Base-by-base conservation (phyloP, 2,329 filamentous ascomycete species). In the Fusarium ramigenum region DNA sequence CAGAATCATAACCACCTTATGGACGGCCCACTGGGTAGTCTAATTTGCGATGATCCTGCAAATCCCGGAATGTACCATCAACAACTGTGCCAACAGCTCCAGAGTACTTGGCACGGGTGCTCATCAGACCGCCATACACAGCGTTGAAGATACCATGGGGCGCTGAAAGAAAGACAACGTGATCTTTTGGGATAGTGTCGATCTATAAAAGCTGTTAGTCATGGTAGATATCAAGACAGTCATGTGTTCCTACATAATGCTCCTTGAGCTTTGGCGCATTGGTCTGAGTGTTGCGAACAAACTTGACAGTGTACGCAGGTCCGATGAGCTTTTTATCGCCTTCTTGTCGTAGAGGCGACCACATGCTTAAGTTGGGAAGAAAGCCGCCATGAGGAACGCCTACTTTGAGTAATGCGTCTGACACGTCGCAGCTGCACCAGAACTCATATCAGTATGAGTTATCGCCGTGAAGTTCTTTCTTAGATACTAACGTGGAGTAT, bases 71-170 rank as follows among this genome's bases (percentile, higher is more conserved):
- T 0, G 40, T 66, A 2, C 72, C 72, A 7, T 74, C 70, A 4
- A 74, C 49, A 12, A 73, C 42, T 0, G 70, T 69, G 10, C 72
- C 72, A 0, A 36, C 28, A 0, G 70, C 70, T 8, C 50, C 70
- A 2, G 63, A 62, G 18, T 63, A 54, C 30, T 69, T 71, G 0
- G 72, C 72, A 2, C 72, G 53, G 4, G 69, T 47, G 15, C 63
- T 65, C 72, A 74, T 73, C 3, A 74, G 15, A 7, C 72, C 72
- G 0, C 72, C 70, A 11, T 74, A 74, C 2, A 69, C 66, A 7
- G 67, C 67, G 34, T 73, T 73, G 11, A 73, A 62, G 5, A 66
- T 58, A 0, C 63, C 66, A 30, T 54, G 39, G 2, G 72, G 72
- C 19, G 70, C 61, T 1, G 70, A 74, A 1, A 74, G 63, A 0